Base-by-base conservation (phyloP, 352 stramenopile genomes). In the Globisporangium barbulae region DNA sequence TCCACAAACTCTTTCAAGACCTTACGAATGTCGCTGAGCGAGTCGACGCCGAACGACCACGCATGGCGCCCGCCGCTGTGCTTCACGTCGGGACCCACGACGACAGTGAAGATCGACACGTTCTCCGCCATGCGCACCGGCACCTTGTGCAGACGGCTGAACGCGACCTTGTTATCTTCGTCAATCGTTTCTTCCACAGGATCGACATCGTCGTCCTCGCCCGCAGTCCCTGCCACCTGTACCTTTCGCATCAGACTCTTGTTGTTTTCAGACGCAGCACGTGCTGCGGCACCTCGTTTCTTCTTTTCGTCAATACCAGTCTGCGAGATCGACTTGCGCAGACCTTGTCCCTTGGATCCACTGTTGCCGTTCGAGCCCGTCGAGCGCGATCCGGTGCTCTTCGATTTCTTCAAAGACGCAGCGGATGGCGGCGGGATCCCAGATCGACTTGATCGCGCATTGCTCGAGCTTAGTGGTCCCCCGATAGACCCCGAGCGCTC, bases 151-250 rank as follows among this genome's bases (percentile, higher is more conserved):
- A 92, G 72, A 2, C 78, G 83, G 52, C 79, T 92, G 49, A 92
- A 92, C 5, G 78, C 74, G 21, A 92, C 83, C 57, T 90, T 90
- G 66, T 92, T 90, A 63, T 92, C 83, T 55, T 88, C 81, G 33
- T 92, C 79, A n/a, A 89, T 60, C 12, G 37, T 63, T 30, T 74
- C 63, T 15, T 71, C 63, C 1, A 49, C 63, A 5, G 65, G 63
- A 21, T 83, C 70, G n/a, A 79, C 47, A 4, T 90, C 79, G 15
- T 84, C 74, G 44, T 84, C 73, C 4, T 88, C 81, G 8, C 81
- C 70, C 0, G 45, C 66, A 53, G 87, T 79, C 9, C 81, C 70
- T 1, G 45, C 66, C 39, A 48, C 71, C 54, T 59, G 67, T 47
- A 30, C 44, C 58, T 73, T 76, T 61, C 39, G 42, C 30, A 25